Evolutionary conservation across 352 stramenopile genomes (phyloP), one percentile per base, ranked within the genome.

Genomic region (Pythium apleroticum): DNA sequence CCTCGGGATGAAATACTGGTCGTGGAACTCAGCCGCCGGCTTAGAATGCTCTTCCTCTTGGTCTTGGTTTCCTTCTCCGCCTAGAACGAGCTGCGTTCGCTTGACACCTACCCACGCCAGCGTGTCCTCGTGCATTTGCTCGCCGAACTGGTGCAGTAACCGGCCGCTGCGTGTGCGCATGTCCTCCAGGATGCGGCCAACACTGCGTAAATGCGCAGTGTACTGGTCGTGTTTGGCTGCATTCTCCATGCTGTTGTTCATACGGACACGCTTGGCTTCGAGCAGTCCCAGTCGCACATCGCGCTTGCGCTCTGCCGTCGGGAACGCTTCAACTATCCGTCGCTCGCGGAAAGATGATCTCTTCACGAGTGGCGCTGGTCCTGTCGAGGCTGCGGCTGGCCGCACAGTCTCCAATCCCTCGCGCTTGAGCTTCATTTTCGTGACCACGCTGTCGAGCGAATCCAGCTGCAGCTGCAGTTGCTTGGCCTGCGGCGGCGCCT

Each of bases 381-480:
- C 55, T 19, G 3, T 43, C 3, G 66, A 19, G 14, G n/a, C 28
- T 2, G 27, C 30, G 14, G 41, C 43, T 12, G 41, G 41, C 12
- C 55, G 5, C 24, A 58, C 52, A 10, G 6, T 22, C 33, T 65
- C 56, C n/a, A 69, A 20, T 24, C 55, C 66, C 0, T 73, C 66
- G 4, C 27, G 19, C 22, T 58, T 66, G 5, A 27, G 14, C 25
- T 48, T 17, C 56, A 66, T 63, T 11, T 35, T 57, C 1, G 1
- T 8, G 8, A 69, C 24, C 27, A 73, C n/a, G 1, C 9, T 30
- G 0, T 69, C 61, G 4, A 69, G 15, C 1, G 55, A 63, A 15
- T 60, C 52, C 8, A 73, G 43, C 50, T 73, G 67, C 6, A 69
- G 35, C 39, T 73, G 46, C n/a, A 67, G n/a, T 22, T 73, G 61